These are phyloP conservation scores for Diplogelasinospora grovesii DNA, from an alignment of 495 filamentous ascomycete genomes.

Conservation along the genomic window DNA sequence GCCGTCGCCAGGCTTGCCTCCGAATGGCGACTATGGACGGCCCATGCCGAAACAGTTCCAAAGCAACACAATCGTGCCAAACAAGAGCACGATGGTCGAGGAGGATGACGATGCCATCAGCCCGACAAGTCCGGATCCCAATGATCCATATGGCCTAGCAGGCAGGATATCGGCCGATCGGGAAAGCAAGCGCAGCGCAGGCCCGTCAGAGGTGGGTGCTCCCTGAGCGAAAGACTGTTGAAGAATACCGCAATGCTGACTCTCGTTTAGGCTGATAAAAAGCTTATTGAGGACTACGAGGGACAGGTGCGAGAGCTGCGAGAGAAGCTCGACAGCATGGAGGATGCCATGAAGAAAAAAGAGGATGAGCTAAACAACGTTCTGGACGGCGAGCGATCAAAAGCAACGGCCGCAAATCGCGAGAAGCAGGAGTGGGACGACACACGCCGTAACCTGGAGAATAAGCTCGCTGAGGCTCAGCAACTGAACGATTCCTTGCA, in stretches of 20 bases:
- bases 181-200: constrained; percentile 53
- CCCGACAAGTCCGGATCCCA: constrained; percentile 31
- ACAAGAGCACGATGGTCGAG: constrained; percentile 97
- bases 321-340: constrained; percentile 66
- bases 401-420: constrained; percentile 40
- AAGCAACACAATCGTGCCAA: constrained; percentile 91
- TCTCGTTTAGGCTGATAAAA: constrained; percentile 53
- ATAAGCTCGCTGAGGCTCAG: constrained; percentile 69
- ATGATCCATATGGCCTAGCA: constrained; percentile 57
- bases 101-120: constrained; percentile 70
- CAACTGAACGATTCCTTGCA: constrained; percentile 69
- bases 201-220: constrained; percentile 43
- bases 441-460: constrained; percentile 66
- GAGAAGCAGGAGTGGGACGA: constrained; percentile 68
- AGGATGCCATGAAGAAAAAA: constrained; percentile 48
- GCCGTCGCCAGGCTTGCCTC: constrained; percentile 33
- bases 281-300: constrained; percentile 68
- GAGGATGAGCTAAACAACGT: constrained; percentile 41
- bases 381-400: constrained; percentile 37
- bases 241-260: constrained; percentile 3
- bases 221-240: background rate
- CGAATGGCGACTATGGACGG: constrained; percentile 36
- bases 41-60: constrained; percentile 88
- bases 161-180: constrained; percentile 40
- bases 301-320: constrained; percentile 66